Conservation (phyloP, 208 protist genomes). For the Leishmania tarentolae region DNA sequence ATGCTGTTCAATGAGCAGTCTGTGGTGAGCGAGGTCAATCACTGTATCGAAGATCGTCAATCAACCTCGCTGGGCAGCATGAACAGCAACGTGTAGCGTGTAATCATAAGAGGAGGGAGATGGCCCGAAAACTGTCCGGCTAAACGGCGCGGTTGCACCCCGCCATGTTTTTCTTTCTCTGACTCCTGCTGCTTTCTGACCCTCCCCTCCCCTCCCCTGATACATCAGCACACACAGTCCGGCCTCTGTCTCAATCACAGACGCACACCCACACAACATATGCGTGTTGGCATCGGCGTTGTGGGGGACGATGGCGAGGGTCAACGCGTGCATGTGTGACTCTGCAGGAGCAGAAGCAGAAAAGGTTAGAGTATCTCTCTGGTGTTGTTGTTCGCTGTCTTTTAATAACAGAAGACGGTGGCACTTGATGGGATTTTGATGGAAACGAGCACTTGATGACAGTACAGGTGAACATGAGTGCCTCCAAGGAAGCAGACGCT, state of each 20-base stretch:
- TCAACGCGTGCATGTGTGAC: neutral
- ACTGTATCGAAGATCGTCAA: conserved; percentile 9
- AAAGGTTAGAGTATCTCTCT: neutral
- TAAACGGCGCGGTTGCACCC: neutral
- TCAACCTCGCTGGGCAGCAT: conserved; percentile 29
- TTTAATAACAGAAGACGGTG: neutral
- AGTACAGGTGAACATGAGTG: neutral
- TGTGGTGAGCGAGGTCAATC: conserved; percentile 1
- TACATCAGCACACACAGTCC: neutral
- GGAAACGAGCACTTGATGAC: neutral
- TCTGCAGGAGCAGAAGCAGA: neutral
- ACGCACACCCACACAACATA: neutral
- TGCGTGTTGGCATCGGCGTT: neutral
- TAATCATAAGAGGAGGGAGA: conserved; percentile 13
- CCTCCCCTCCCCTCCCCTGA: neutral
- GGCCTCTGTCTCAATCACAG: neutral
- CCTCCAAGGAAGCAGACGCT: neutral
- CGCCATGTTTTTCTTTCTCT: neutral
- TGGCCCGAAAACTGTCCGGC: neutral
- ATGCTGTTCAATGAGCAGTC: neutral
- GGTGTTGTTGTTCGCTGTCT: neutral
- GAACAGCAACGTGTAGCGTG: conserved; percentile 29
- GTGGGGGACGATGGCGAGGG: neutral
- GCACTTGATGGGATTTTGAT: neutral
- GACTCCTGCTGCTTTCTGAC: neutral